A percentile compares a stretch with the other conserved stretches of the same genome.
phyloP scores from a whole-genome alignment of 2,329 filamentous ascomycete species.

The Cercospora nicotianae region DNA sequence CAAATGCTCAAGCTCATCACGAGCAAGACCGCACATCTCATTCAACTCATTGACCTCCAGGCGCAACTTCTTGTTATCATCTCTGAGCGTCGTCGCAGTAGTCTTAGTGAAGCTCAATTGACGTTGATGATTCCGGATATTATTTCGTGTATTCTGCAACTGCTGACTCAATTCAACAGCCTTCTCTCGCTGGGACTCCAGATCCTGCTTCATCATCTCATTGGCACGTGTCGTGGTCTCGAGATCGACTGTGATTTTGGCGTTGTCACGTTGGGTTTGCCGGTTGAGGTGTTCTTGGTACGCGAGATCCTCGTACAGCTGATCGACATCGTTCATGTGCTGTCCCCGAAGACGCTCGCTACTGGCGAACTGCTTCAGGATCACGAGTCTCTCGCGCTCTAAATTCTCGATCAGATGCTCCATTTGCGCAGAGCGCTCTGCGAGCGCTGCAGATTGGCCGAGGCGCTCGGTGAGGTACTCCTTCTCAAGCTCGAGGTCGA shows the following conservation, averaged over 20 bases:
- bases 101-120: slow-evolving; percentile 11
- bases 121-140: slow-evolving; percentile 4
- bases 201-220: slow-evolving; percentile 4
- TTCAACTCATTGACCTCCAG: not conserved
- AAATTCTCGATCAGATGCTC: slow-evolving; percentile 7
- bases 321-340: not conserved
- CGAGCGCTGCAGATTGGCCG: slow-evolving; percentile 2
- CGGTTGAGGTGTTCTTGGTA: slow-evolving; percentile 14
- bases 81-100: slow-evolving; percentile 2
- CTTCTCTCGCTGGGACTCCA: slow-evolving; percentile 3
- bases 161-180: slow-evolving; percentile 3
- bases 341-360: not conserved
- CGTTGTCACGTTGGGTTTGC: not conserved
- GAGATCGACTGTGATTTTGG: not conserved
- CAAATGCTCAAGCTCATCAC: not conserved
- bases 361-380: slow-evolving; percentile 5
- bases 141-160: slow-evolving; percentile 2
- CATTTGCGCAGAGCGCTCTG: slow-evolving; percentile 8
- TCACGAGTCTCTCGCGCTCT: not conserved
- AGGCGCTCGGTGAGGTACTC: slow-evolving; percentile 10
- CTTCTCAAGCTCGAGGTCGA: slow-evolving; percentile 13
- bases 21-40: not conserved
- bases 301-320: slow-evolving; percentile 14
- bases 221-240: not conserved
- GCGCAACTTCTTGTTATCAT: slow-evolving; percentile 6